Evolutionary conservation across 371 early-diverging fungal species (phyloP), one percentile per base, ranked within the genome.

Genomic region (Basidiobolus meristosporus): DNA sequence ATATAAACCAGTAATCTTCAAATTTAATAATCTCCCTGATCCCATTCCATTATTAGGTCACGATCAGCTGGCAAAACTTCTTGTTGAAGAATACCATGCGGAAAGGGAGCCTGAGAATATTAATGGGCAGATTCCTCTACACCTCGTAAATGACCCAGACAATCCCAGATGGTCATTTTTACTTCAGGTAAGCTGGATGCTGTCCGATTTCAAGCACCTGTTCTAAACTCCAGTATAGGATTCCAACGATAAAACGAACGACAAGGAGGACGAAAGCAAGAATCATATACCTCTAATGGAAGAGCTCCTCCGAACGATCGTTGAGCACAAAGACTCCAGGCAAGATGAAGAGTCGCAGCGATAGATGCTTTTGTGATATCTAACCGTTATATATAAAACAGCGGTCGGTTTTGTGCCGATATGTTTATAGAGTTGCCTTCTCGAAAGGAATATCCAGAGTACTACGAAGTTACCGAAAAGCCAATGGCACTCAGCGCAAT

Each of bases 401-500:
- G 60, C 16, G 82, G 71, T 10, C 73, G 73, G 12, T 59, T 60
- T 28, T 40, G 77, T 1, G 53, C 67, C 26, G 74, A 74, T 11
- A 52, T 76, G 30, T 92, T 90, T 51, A 38, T 68, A 40, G 71
- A 79, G 31, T 63, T 83, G 9, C 90, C 91, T 3, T 76, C 77
- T 7, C 61, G 61, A 45, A 60, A 64, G 1, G 67, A 73, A 18
- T 89, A 90, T 46, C 90, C 92, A 1, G 90, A 90, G 42, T 93
- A 92, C 52, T 91, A 88, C 56, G 63, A 77, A 28, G 57, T 85
- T 36, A 89, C 90, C 44, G 72, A 76, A 38, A 55, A 70, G 1
- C 93, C 92, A 7, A 87, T 90, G 51, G 73, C 87, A 5, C 46
- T 90, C 4, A 61, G 69, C 22, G 58, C 61, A 22, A 78, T 83